Conservation (phyloP, 176 grass and related monocot genomes). For the Avena insularis region DNA sequence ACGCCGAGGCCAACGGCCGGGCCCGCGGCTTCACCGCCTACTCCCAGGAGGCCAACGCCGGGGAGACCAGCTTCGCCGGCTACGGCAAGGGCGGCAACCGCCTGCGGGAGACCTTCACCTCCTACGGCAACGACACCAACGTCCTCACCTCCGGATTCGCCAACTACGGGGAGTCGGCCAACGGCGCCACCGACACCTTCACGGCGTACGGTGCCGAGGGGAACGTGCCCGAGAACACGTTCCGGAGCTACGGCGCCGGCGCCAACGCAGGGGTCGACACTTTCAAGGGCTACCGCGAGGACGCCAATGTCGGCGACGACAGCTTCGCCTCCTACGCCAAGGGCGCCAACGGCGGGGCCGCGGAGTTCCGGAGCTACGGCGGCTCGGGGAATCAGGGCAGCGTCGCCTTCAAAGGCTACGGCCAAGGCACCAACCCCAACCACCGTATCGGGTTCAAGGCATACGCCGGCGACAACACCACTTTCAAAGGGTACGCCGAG, state of each 20-base stretch:
- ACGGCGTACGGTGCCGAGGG: conserved; percentile 52
- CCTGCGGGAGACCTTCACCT: conserved; percentile 62
- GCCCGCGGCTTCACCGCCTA: conserved; percentile 55
- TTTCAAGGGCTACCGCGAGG: conserved; percentile 73
- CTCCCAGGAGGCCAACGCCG: conserved; percentile 63
- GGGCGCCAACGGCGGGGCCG: conserved; percentile 63
- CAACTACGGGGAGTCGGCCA: conserved; percentile 69
- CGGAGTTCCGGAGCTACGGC: conserved; percentile 72
- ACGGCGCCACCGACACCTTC: conserved; percentile 83
- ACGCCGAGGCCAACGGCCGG: conserved; percentile 57
- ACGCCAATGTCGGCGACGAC: conserved; percentile 79
- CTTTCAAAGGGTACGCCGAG: conserved; percentile 70
- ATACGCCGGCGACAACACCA: conserved; percentile 60
- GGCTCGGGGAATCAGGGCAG: conserved; percentile 59
- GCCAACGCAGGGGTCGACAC: conserved; percentile 67
- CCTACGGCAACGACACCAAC: conserved; percentile 70
- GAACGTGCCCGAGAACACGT: conserved; percentile 70
- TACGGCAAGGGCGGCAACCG: conserved; percentile 65
- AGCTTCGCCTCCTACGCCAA: conserved; percentile 75
- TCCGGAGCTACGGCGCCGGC: conserved; percentile 64
- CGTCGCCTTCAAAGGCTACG: conserved; percentile 67
- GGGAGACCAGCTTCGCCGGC: conserved; percentile 58
- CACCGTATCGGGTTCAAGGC: conserved; percentile 68
- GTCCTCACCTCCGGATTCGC: conserved; percentile 61
- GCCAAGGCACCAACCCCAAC: conserved; percentile 69